A percentile compares a stretch with the other conserved stretches of the same genome.
phyloP scores from a whole-genome alignment of 495 filamentous ascomycete genomes.

The Aspergillus carlsbadensis region DNA sequence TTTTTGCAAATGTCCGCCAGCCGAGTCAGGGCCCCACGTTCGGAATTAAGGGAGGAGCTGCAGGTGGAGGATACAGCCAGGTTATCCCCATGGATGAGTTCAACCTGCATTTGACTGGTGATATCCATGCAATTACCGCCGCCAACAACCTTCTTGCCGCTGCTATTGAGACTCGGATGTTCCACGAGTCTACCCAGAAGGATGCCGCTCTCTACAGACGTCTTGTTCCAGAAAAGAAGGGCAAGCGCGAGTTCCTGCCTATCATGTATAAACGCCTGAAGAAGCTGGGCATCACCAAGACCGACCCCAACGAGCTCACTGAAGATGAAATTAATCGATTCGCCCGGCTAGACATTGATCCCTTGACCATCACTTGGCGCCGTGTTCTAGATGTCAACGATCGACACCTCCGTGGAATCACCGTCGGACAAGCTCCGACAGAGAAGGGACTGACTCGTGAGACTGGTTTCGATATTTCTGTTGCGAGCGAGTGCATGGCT shows the following conservation, averaged over 20 bases:
- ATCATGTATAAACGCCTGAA: constrained; percentile 89
- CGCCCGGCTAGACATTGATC: constrained; percentile 92
- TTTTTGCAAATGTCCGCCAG: constrained; percentile 95
- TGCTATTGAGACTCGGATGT: constrained; percentile 97
- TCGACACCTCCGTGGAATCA: constrained; percentile 84
- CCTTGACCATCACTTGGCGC: constrained; percentile 94
- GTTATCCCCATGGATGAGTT: constrained; percentile 99
- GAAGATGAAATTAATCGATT: constrained; percentile 85
- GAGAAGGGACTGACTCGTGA: constrained; percentile 83
- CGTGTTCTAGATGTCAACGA: constrained; percentile 97
- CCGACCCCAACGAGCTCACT: constrained; percentile 83
- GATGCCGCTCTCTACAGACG: constrained; percentile 86
- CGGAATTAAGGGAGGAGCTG: constrained; percentile 97
- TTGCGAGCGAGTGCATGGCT: constrained; percentile 97
- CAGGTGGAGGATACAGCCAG: constrained; percentile 95
- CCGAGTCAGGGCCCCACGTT: constrained; percentile 97
- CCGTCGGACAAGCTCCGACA: constrained; percentile 80
- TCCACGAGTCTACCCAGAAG: constrained; percentile 93
- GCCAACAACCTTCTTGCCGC: constrained; percentile 98
- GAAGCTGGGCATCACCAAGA: constrained; percentile 95
- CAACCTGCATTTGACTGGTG: constrained; percentile 95
- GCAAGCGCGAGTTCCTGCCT: constrained; percentile 79
- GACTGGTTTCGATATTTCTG: constrained; percentile 95
- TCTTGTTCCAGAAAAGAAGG: constrained; percentile 85
- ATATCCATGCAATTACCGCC: constrained; percentile 96